Base-by-base conservation (phyloP, 2,329 filamentous ascomycete species). In the Diaporthe australafricana region DNA sequence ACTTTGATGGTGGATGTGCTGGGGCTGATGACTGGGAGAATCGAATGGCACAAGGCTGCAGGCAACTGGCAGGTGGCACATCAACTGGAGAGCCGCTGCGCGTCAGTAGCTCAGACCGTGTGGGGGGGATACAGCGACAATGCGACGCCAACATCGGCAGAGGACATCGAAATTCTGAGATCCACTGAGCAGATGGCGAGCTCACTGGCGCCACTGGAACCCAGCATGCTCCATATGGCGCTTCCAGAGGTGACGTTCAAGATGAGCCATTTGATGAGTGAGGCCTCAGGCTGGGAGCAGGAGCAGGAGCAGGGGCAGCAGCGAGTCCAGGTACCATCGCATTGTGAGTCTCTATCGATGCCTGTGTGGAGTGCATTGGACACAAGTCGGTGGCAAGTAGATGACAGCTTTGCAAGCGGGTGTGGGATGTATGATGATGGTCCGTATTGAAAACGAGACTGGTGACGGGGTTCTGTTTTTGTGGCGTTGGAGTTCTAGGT, bases 41-140 rank as follows among this genome's bases (percentile, higher is more conserved):
- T 53, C 1, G 53, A 53, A 3, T 68, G 53, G 40, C 32, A 71
- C 45, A 68, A 45, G 42, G 40, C 47, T n/a, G 52, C 25, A 9
- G 66, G 70, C 1, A 65, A 53, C 38, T 72, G 70, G 70, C 42
- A 57, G n/a, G 38, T 48, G 12, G 70, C 48, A 22, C 50, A 72
- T 14, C 20, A 30, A 9, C 66, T 68, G 48, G 57, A 25, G 2
- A 65, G 38, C 4, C 45, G 62, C 6, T 30, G 22, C 12, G 52
- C 27, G 22, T 68, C 52, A 27, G 27, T 72, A 20, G 25, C 50
- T 3, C 47, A 72, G 32, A 22, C 38, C 5, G 42, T 50, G 27
- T 53, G 65, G 45, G 70, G 65, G 45, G 70, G 66, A n/a, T 42
- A 11, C 27, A 52, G 16, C 47, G 56, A 30, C 4, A 25, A 30